These are phyloP conservation scores for Mycena latifolia DNA, from an alignment of 768 basidiomycete genomes.

Conservation along the genomic window DNA sequence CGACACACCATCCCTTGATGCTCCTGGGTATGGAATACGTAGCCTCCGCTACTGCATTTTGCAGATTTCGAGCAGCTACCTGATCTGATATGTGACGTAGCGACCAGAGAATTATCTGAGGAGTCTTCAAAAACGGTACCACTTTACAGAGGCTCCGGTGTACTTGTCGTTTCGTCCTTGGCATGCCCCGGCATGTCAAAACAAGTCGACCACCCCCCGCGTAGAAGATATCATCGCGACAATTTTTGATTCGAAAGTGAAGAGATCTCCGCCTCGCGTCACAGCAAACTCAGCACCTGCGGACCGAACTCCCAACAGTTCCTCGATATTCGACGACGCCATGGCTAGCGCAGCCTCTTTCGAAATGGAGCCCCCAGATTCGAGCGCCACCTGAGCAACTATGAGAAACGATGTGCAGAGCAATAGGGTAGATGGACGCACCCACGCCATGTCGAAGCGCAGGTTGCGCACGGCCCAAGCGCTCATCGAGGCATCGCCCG, in stretches of 20 bases:
- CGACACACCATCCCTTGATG: too few relatives aligned
- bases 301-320: constrained; percentile 51
- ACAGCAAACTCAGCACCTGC: constrained; percentile 51
- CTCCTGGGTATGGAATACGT: too few relatives aligned
- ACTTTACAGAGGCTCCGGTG: too few relatives aligned
- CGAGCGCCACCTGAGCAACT: constrained; percentile 51
- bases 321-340: constrained; percentile 57
- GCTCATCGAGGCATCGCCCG: background rate
- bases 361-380: constrained; percentile 45
- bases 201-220: constrained; percentile 40
- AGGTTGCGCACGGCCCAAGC: constrained; percentile 74
- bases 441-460: constrained; percentile 85
- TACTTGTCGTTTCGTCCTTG: too few relatives aligned
- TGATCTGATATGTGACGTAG: too few relatives aligned
- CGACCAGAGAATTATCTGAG: too few relatives aligned
- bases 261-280: constrained; percentile 49
- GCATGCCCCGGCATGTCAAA: too few relatives aligned
- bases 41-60: too few relatives aligned
- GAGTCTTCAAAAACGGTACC: too few relatives aligned
- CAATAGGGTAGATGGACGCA: constrained; percentile 44
- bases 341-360: constrained; percentile 51
- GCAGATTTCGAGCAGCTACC: too few relatives aligned
- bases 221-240: constrained; percentile 51
- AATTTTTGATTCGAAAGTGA: constrained; percentile 57
- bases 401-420: background rate